Evolutionary conservation across 257 asterid genomes (phyloP), one percentile per base, ranked within the genome.

Genomic region (Parsonsia alboflavescens): DNA sequence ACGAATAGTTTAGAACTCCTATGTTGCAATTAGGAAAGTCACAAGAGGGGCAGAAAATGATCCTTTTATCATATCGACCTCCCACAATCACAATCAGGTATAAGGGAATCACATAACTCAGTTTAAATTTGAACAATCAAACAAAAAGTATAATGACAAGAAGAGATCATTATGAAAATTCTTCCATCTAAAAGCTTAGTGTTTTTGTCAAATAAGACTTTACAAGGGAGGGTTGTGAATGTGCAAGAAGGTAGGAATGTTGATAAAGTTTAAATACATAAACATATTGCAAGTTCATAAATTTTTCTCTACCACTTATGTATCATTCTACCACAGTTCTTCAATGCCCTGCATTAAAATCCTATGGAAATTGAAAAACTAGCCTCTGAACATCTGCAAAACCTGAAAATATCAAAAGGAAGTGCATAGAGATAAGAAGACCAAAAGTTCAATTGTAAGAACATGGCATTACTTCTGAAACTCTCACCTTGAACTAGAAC

Each of bases 211-310:
- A 21, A 19, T 22, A 73, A 73, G 12, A 36, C 70, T 44, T 73
- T 61, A 65, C 76, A 44, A 61, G 39, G 63, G 28, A 26, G 22
- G 45, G 41, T 39, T 39, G 22, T 19, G 22, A 65, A 65, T 19
- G 26, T 65, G 30, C 28, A 39, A 39, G 50, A 36, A 28, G 30
- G 22, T 10, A 1, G 16, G 45, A 44, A 30, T 39, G 7, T 10
- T 21, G 53, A 49, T 17, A 41, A 26, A 49, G 46, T 44, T 50
- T 41, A 61, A 39, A 26, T 28, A 42, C 46, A 62, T 21, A 45
- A 54, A 22, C 63, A 74, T 33, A 74, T 63, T 71, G 30, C 69
- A 39, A 58, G 44, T 19, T 53, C 71, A 59, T 19, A 12, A 44
- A 71, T 8, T 50, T 19, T 49, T 71, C 76, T 71, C 56, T 54